Conservation (phyloP, 2,329 filamentous ascomycete genomes). For the Aspergillus quadrilineatus region DNA sequence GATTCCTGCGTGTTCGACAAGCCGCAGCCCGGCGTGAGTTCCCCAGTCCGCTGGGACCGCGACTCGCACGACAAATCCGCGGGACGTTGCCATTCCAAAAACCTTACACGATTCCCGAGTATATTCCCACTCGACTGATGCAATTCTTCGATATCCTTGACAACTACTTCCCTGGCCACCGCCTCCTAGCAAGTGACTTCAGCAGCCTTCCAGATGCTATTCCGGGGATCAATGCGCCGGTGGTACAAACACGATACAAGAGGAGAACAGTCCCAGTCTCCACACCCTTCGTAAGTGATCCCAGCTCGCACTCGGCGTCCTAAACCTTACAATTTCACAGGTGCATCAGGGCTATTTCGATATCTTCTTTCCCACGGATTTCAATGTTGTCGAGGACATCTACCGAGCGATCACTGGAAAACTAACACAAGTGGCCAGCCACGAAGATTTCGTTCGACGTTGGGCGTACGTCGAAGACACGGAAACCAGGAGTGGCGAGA, state of each 20-base stretch:
- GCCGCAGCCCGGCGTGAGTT: slow-evolving; percentile 58
- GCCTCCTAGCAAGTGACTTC: slow-evolving; percentile 88
- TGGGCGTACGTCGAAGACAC: slow-evolving; percentile 94
- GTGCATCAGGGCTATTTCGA: slow-evolving; percentile 99
- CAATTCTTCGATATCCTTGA: slow-evolving; percentile 93
- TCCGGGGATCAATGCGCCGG: slow-evolving; percentile 82
- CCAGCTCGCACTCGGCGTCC: background rate
- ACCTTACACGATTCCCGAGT: slow-evolving; percentile 81
- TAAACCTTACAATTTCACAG: slow-evolving; percentile 46
- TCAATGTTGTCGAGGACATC: slow-evolving; percentile 82
- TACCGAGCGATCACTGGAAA: slow-evolving; percentile 93
- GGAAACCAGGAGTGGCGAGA: slow-evolving; percentile 84
- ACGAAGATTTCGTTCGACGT: slow-evolving; percentile 84
- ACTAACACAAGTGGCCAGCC: slow-evolving; percentile 77
- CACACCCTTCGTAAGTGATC: slow-evolving; percentile 76
- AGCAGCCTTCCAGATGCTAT: slow-evolving; percentile 79
- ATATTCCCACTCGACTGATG: slow-evolving; percentile 91
- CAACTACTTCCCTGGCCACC: slow-evolving; percentile 84
- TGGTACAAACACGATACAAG: slow-evolving; percentile 92
- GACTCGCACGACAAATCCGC: slow-evolving; percentile 61
- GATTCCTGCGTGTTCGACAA: slow-evolving; percentile 81
- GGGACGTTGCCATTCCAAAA: slow-evolving; percentile 66
- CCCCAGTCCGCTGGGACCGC: slow-evolving; percentile 46
- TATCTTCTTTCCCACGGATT: slow-evolving; percentile 97
- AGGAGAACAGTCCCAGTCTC: slow-evolving; percentile 83